Conservation (phyloP, 2,329 filamentous ascomycete genomes). For the Exophiala bonariae region DNA sequence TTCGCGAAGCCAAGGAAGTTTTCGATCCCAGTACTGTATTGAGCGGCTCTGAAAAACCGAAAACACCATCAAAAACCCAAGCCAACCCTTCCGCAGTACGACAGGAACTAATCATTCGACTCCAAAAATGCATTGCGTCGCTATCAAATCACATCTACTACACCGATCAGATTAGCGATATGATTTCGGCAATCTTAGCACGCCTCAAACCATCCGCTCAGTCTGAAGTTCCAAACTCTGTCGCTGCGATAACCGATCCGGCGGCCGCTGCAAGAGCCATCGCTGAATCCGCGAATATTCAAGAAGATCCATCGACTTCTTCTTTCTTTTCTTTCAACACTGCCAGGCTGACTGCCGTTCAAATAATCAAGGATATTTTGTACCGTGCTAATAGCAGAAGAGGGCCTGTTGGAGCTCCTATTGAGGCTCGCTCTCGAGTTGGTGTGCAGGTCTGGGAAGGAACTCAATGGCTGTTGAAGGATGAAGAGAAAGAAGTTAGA, state of each 20-base stretch:
- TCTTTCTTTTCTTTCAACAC: conserved; percentile 65
- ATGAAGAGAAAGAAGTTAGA: conserved; percentile 74
- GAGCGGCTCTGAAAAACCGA: conserved; percentile 8
- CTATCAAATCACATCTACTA: conserved; percentile 96
- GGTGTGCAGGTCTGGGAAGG: conserved; percentile 88
- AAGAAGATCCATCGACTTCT: conserved; percentile 55
- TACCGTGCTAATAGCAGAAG: conserved; percentile 73
- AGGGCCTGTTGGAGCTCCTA: conserved; percentile 58
- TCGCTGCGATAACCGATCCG: conserved; percentile 53
- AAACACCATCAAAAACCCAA: conserved; percentile 28
- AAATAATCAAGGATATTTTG: conserved; percentile 79
- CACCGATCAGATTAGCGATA: conserved; percentile 91
- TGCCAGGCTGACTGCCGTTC: conserved; percentile 66
- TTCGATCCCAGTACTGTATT: conserved; percentile 25
- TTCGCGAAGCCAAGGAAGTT: conserved; percentile 26
- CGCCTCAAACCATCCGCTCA: conserved; percentile 68
- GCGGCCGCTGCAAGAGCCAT: conserved; percentile 49
- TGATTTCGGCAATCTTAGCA: conserved; percentile 77
- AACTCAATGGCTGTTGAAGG: conserved; percentile 89
- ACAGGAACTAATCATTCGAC: conserved; percentile 64
- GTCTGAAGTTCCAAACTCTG: conserved; percentile 45
- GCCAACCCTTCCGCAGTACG: conserved; percentile 54
- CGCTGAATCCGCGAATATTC: conserved; percentile 48
- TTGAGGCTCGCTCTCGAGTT: conserved; percentile 71
- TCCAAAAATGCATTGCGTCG: conserved; percentile 84